Evolutionary conservation across 306 rosid species (phyloP).

Genomic region (Begonia loranthoides): DNA sequence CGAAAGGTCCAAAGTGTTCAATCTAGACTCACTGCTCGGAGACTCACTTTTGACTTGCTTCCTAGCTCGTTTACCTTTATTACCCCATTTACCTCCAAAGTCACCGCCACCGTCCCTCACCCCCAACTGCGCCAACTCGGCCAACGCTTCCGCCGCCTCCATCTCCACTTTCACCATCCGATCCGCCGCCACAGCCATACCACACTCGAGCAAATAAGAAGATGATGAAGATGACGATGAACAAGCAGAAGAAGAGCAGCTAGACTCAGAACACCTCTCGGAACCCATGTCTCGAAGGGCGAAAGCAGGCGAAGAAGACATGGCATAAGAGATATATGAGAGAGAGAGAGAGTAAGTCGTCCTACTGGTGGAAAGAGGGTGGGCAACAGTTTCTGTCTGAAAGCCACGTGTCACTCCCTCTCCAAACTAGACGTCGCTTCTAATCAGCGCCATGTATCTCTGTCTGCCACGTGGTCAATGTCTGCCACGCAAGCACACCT

Average conservation of each 20-base stretch:
- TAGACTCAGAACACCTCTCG: conserved; percentile 14
- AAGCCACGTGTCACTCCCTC: conserved; percentile 54
- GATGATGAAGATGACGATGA: conserved; percentile 9
- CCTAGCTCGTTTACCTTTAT: conserved; percentile 20
- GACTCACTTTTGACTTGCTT: conserved; percentile 34
- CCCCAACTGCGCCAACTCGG: conserved; percentile 54
- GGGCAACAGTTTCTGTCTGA: conserved; percentile 9
- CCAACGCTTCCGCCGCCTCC: conserved; percentile 93
- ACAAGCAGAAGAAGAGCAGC: conserved; percentile 13
- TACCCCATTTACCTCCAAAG: conserved; percentile 22
- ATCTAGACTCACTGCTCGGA: conserved; percentile 17
- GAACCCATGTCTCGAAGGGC: conserved; percentile 13
- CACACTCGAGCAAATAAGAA: conserved; percentile 1
- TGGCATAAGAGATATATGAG: background rate
- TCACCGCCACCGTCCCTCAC: conserved; percentile 23
- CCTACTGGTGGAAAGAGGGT: background rate
- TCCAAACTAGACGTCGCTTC: conserved; percentile 28
- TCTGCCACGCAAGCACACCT: conserved; percentile 25
- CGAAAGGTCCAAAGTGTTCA: conserved; percentile 14
- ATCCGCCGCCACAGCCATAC: conserved; percentile 21
- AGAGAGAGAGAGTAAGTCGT: background rate
- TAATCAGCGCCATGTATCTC: conserved; percentile 28
- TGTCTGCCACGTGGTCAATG: conserved; percentile 36
- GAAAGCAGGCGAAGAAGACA: background rate
- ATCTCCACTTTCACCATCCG: conserved; percentile 53